Base-by-base conservation (phyloP, 306 rosid genomes). In the Trifolium dubium region DNA sequence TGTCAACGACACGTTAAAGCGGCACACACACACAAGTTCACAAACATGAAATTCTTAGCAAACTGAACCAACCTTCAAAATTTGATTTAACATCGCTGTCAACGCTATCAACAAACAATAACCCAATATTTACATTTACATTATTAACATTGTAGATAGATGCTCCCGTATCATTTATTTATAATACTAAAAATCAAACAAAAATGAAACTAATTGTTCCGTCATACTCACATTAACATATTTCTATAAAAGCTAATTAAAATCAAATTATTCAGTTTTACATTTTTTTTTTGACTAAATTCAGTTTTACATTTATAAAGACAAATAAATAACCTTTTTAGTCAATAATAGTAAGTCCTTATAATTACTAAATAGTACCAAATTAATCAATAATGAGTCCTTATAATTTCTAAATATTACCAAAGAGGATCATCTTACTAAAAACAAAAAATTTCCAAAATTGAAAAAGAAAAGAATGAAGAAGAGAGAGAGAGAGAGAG, bases 1-100 rank as follows among this genome's bases (percentile, higher is more conserved):
- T 10, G 76, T 63, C 39, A 82, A 44, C 41, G 23, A 54, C 31
- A 50, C 17, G 66, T 23, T 12, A 67, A 69, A 53, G 0, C 0
- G 0, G 1, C 32, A 23, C 23, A 23, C 19, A 31, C 28, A 37
- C 30, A 23, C 19, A 31, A 54, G n/a, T 37, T 70, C 61, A 61
- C 5, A 50, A 76, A 41, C 44, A 67, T 66, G 1, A 11, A 35
- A 53, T 5, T 15, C 14, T 39, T 28, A 60, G 5, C 60, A 50
- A 31, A 34, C 19, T n/a, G 8, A 65, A 11, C 72, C 15, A 65
- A 11, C 72, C 15, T 28, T 58, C 41, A 59, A 74, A 58, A 41
- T n/a, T 28, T 14, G 9, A 29, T 5, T 4, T 23, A 11, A n/a
- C 8, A 28, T n/a, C 63, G 23, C 32, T 15, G 29, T 5, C 55